Percentiles rank a stretch among this genome's conserved stretches.
phyloP scores from a whole-genome alignment of 495 filamentous ascomycete genomes.

The Bacidia rubella region DNA sequence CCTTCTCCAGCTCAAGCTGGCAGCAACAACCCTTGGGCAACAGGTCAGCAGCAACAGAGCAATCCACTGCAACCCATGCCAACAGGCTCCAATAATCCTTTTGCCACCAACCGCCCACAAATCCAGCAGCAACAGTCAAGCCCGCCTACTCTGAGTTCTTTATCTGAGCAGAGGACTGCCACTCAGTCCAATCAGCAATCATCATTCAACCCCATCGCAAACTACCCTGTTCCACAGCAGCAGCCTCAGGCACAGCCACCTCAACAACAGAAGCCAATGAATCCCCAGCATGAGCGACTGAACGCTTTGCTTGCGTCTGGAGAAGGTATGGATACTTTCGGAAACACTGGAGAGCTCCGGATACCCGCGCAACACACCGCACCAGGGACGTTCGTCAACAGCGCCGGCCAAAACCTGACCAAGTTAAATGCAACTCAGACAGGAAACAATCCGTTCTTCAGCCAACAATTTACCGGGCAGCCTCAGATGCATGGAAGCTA shows the following conservation, averaged over 20 bases:
- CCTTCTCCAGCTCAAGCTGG: slow-evolving; percentile 52
- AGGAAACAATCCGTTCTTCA: slow-evolving; percentile 85
- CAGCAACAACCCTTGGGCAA: slow-evolving; percentile 67
- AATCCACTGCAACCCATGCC: slow-evolving; percentile 39
- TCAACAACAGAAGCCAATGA: slow-evolving; percentile 38
- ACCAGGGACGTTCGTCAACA: slow-evolving; percentile 93
- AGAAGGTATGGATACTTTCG: slow-evolving; percentile 93
- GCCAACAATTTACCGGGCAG: slow-evolving; percentile 66
- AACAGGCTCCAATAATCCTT: slow-evolving; percentile 95
- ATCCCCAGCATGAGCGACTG: slow-evolving; percentile 72
- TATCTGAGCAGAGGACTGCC: slow-evolving; percentile 58
- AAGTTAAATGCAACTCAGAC: slow-evolving; percentile 58
- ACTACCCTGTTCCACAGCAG: slow-evolving; percentile 35
- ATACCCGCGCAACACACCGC: slow-evolving; percentile 96
- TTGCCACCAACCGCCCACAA: slow-evolving; percentile 51
- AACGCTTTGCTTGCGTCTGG: slow-evolving; percentile 79
- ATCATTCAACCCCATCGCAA: slow-evolving; percentile 37
- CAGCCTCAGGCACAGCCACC: slow-evolving; percentile 38
- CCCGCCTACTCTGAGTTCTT: slow-evolving; percentile 51
- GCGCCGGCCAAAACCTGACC: slow-evolving; percentile 63
- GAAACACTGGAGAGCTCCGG: slow-evolving; percentile 85
- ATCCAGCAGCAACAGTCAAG: slow-evolving; percentile 39
- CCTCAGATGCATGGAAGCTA: slow-evolving; percentile 41
- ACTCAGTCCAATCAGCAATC: slow-evolving; percentile 33
- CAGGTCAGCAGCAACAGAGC: slow-evolving; percentile 26